A percentile compares a stretch with the other conserved stretches of the same genome.
phyloP scores from a whole-genome alignment of 2,329 filamentous ascomycete genomes.

The Calonectria montana region DNA sequence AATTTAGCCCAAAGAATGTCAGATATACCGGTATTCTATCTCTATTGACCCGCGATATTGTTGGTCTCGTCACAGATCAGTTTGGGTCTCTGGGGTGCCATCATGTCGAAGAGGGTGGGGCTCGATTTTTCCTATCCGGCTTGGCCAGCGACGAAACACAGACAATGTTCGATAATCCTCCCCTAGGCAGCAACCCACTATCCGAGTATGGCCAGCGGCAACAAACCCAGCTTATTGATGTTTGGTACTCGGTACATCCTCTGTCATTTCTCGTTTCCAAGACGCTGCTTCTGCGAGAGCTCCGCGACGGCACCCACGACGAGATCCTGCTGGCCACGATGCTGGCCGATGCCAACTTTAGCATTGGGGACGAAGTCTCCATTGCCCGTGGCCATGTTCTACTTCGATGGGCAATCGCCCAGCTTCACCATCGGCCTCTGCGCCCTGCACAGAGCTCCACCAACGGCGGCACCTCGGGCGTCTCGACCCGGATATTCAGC shows the following conservation, averaged over 20 bases:
- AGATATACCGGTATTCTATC: slow-evolving; percentile 43
- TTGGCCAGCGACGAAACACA: slow-evolving; percentile 42
- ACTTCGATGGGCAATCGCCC: slow-evolving; percentile 48
- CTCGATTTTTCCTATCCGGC: slow-evolving; percentile 43
- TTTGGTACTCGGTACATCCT: slow-evolving; percentile 55
- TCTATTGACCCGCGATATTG: slow-evolving; percentile 46
- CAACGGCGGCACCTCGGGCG: slow-evolving; percentile 39
- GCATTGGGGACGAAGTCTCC: slow-evolving; percentile 43
- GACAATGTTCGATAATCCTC: slow-evolving; percentile 46
- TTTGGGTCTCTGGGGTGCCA: slow-evolving; percentile 46
- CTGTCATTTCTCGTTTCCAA: slow-evolving; percentile 55
- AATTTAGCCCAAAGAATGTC: slow-evolving; percentile 32
- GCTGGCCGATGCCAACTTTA: slow-evolving; percentile 52
- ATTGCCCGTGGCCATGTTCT: slow-evolving; percentile 46
- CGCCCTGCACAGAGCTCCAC: slow-evolving; percentile 29
- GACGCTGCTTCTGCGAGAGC: slow-evolving; percentile 51
- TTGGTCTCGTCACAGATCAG: slow-evolving; percentile 44
- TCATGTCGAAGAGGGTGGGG: slow-evolving; percentile 41
- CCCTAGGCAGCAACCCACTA: slow-evolving; percentile 40
- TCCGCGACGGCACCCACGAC: slow-evolving; percentile 53
- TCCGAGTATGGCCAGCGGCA: slow-evolving; percentile 46
- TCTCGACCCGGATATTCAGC: slow-evolving; percentile 48
- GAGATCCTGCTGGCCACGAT: slow-evolving; percentile 53
- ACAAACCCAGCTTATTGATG: slow-evolving; percentile 52
- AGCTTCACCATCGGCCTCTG: slow-evolving; percentile 45